phyloP scores from a whole-genome alignment of 1,284 basidiomycete species.

The Sphaerobolus stellatus region DNA sequence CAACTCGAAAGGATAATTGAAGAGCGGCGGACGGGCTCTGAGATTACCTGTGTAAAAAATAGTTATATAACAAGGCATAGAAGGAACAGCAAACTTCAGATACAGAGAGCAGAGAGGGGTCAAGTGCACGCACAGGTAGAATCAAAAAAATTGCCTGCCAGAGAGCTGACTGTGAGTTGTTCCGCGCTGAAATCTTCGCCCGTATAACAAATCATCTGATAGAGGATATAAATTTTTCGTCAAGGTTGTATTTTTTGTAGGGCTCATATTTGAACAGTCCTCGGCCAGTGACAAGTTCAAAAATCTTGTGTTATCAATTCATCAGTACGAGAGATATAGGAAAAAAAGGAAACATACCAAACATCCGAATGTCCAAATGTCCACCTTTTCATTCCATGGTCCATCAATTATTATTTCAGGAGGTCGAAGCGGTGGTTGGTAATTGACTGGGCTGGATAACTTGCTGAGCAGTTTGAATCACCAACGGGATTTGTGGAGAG shows the following conservation, averaged over 20 bases:
- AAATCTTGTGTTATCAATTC: too few species aligned
- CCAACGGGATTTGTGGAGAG: background rate
- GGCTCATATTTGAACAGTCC: slow-evolving; percentile 21
- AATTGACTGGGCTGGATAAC: slow-evolving; percentile 18
- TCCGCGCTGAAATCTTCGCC: slow-evolving; percentile 12
- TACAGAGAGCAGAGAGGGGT: too few species aligned
- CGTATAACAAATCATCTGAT: slow-evolving; percentile 23
- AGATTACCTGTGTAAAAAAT: background rate
- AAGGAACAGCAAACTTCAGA: too few species aligned
- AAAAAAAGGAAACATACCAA: slow-evolving; percentile 21
- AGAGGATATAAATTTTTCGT: slow-evolving; percentile 18
- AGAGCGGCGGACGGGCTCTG: background rate
- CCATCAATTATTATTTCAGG: slow-evolving; percentile 32
- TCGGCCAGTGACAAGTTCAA: slow-evolving; percentile 19
- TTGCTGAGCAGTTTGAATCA: background rate
- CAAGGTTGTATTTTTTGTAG: slow-evolving; percentile 14
- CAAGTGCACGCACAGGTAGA: slow-evolving; percentile 16
- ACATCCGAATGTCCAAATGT: slow-evolving; percentile 37
- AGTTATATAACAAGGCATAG: slow-evolving; percentile 1
- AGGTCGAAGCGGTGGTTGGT: slow-evolving; percentile 23
- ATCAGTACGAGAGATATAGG: too few species aligned
- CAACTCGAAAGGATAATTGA: background rate
- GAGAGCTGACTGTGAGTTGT: slow-evolving; percentile 4
- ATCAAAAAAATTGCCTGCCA: slow-evolving; percentile 14
- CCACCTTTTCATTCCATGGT: slow-evolving; percentile 31